Conservation (phyloP, 495 filamentous ascomycete genomes). For the Daldinia caldariorum region DNA sequence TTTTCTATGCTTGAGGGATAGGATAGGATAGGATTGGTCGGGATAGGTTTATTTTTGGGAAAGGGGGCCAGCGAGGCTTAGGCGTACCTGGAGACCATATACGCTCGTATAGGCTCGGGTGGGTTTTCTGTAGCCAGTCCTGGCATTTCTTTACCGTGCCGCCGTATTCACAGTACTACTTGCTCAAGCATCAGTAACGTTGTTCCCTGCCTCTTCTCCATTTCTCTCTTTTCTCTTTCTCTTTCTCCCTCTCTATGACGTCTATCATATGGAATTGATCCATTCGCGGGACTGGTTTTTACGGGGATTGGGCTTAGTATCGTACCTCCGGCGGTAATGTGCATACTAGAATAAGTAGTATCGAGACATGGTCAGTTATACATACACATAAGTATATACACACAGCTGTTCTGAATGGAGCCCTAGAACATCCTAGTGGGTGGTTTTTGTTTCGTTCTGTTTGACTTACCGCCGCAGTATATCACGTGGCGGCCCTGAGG, state of each 20-base stretch:
- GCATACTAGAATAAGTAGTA: slow-evolving; percentile 71
- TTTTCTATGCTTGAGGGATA: background rate
- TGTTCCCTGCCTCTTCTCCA: background rate
- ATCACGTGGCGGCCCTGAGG: slow-evolving; percentile 72
- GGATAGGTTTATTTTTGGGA: too few species aligned
- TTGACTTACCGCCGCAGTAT: slow-evolving; percentile 81
- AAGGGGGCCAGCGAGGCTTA: too few species aligned
- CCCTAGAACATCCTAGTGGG: background rate
- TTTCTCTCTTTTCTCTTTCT: too few species aligned
- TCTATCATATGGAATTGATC: background rate
- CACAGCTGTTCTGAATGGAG: background rate
- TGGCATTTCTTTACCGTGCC: slow-evolving; percentile 98
- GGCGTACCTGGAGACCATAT: slow-evolving; percentile 84
- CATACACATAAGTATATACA: background rate
- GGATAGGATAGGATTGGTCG: background rate
- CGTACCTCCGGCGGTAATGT: slow-evolving; percentile 92
- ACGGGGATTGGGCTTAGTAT: slow-evolving; percentile 14
- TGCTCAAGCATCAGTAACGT: slow-evolving; percentile 39
- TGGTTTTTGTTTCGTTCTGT: slow-evolving; percentile 23
- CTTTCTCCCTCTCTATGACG: background rate
- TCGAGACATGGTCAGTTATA: slow-evolving; percentile 17
- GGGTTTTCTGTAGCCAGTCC: slow-evolving; percentile 85
- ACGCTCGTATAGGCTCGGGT: slow-evolving; percentile 75
- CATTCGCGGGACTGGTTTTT: slow-evolving; percentile 1
- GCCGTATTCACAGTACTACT: slow-evolving; percentile 97